Base-by-base conservation (phyloP, 2,329 filamentous ascomycete species). In the Monosporascus sp. region DNA sequence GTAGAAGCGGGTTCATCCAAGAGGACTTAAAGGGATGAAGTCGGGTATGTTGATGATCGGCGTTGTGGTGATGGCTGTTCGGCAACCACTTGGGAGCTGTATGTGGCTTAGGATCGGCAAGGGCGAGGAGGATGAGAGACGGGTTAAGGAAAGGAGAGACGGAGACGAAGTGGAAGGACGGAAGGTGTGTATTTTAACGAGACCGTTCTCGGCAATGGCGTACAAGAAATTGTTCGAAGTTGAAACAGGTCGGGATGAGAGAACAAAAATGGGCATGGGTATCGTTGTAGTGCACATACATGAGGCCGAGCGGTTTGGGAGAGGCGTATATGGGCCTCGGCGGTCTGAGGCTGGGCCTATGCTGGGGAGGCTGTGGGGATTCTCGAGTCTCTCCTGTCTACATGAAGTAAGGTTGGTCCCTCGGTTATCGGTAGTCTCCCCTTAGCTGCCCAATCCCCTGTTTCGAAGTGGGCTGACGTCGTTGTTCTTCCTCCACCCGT, bases 161-260 rank as follows among this genome's bases (percentile, higher is more conserved):
- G 14, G 24, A 17, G 43, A 31, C 22, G 5, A 24, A 46, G 25
- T 25, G 7, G 25, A 51, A 8, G 48, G 53, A 54, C 51, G 49
- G 52, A 50, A 39, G 50, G 52, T 50, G 38, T 51, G 57, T 51
- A 62, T 65, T 64, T 65, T 57, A 60, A 65, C 53, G 36, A 46
- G 50, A 35, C 36, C 45, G 51, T 24, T 55, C 61, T 65, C 62
- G 59, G 60, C 58, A 52, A 54, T 54, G 56, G 56, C 43, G 52
- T 46, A 56, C 56, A 24, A 46, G 44, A 51, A 57, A 56, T 56
- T 52, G 54, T 62, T 55, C 36, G 54, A 59, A 55, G 62, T 65
- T 60, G 62, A 65, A 64, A 66, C 63, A 58, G 50, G 57, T 52
- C 50, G 45, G 57, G 31, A 5, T 35, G 31, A 35, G 31, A 35